phyloP scores from a whole-genome alignment of 176 grass and related monocot genomes.

The Musa troglodytarum region DNA sequence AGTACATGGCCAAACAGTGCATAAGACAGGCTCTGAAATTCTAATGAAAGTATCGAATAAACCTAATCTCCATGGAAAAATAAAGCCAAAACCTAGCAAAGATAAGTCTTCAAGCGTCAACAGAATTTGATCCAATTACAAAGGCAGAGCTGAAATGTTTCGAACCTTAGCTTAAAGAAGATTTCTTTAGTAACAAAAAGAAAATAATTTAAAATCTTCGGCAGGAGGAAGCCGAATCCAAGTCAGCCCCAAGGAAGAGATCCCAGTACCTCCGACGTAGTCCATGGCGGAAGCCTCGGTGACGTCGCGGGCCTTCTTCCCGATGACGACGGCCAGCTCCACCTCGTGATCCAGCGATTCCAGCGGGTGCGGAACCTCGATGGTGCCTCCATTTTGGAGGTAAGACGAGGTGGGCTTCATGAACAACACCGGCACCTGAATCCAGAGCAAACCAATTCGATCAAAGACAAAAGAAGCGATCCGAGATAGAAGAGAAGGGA shows the following conservation, averaged over 20 bases:
- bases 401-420: conserved; percentile 93
- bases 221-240: not conserved
- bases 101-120: too few species aligned
- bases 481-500: not conserved
- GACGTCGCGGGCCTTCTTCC: conserved; percentile 55
- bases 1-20: too few species aligned
- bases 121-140: too few species aligned
- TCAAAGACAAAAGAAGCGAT: not conserved
- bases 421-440: conserved; percentile 87
- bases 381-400: conserved; percentile 54
- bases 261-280: conserved; percentile 64
- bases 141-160: too few species aligned
- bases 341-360: conserved; percentile 89
- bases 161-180: too few species aligned
- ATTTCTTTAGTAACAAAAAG: not conserved
- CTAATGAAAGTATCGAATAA: too few species aligned
- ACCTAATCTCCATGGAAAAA: too few species aligned
- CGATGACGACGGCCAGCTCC: conserved; percentile 88
- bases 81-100: too few species aligned
- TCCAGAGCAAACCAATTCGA: not conserved
- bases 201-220: not conserved
- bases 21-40: too few species aligned
- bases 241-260: not conserved
- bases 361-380: conserved; percentile 77
- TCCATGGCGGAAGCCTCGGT: conserved; percentile 67